Conservation (phyloP, 2,329 filamentous ascomycete species). For the Microcyclospora pomicola region DNA sequence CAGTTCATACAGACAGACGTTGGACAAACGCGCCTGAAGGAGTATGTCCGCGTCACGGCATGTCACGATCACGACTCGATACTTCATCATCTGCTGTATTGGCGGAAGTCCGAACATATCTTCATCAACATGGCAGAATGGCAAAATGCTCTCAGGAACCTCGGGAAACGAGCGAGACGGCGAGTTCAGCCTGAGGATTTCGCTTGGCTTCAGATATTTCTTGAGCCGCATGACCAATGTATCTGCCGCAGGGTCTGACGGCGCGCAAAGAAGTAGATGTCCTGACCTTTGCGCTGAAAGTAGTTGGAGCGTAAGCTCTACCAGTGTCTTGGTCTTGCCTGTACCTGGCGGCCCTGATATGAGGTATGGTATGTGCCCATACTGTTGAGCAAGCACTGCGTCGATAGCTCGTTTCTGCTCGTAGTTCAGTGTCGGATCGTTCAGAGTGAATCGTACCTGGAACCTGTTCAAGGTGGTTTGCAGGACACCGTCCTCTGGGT, state of each 20-base stretch:
- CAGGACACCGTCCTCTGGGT: conserved; percentile 21
- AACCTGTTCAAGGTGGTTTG: conserved; percentile 27
- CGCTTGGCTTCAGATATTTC: conserved; percentile 7
- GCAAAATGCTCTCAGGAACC: conserved; percentile 12
- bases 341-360: conserved; percentile 39
- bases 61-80: conserved; percentile 12
- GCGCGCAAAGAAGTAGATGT: conserved; percentile 14
- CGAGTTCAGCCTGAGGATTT: conserved; percentile 13
- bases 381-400: conserved; percentile 26
- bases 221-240: conserved; percentile 12
- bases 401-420: conserved; percentile 36
- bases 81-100: conserved; percentile 11
- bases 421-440: conserved; percentile 32
- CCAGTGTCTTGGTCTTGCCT: conserved; percentile 38
- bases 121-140: conserved; percentile 14
- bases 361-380: conserved; percentile 33
- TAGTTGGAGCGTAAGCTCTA: conserved; percentile 28
- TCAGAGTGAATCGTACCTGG: conserved; percentile 22
- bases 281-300: conserved; percentile 3
- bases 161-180: conserved; percentile 14
- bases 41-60: conserved; percentile 13
- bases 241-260: conserved; percentile 16
- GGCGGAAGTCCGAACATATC: conserved; percentile 13
- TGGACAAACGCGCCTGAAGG: conserved; percentile 11
- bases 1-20: conserved; percentile 11